phyloP scores from a whole-genome alignment of 768 basidiomycete genomes.

The Pulveroboletus sp. region DNA sequence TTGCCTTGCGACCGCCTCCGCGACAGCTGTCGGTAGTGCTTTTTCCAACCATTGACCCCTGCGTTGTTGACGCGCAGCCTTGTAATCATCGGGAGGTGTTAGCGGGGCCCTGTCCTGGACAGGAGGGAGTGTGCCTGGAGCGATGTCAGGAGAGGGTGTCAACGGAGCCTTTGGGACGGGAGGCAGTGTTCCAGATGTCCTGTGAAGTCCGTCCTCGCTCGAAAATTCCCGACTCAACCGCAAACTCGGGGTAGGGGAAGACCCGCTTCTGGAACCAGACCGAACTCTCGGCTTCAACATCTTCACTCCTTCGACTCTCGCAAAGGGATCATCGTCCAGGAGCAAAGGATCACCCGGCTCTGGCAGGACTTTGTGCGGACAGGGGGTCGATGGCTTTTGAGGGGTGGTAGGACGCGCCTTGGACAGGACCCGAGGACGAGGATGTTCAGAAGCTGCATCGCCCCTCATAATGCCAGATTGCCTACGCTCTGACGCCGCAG shows the following conservation, averaged over 20 bases:
- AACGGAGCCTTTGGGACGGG: not conserved
- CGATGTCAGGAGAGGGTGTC: not conserved
- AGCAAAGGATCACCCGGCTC: constrained; percentile 22
- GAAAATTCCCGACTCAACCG: constrained; percentile 2
- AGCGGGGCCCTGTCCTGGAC: constrained; percentile 4
- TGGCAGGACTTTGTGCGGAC: constrained; percentile 7
- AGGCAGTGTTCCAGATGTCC: not conserved
- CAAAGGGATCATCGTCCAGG: constrained; percentile 44
- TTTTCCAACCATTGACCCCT: constrained; percentile 41
- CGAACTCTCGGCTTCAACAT: constrained; percentile 34
- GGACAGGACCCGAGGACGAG: constrained; percentile 25
- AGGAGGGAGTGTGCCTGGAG: not conserved
- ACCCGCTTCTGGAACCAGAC: constrained; percentile 1
- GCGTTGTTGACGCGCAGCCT: constrained; percentile 37
- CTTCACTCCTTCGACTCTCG: constrained; percentile 49
- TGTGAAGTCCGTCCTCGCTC: constrained; percentile 14
- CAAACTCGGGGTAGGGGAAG: not conserved
- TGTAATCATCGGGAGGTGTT: constrained; percentile 36
- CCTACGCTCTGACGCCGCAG: constrained; percentile 8
- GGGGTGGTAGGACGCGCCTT: constrained; percentile 35
- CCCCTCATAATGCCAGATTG: constrained; percentile 5
- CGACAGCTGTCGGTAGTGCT: constrained; percentile 33
- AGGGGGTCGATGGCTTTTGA: constrained; percentile 16
- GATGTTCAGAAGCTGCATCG: constrained; percentile 12
- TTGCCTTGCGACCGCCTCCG: constrained; percentile 29